Conservation (phyloP, 2,329 filamentous ascomycete genomes). For the Fusarium beomiforme region DNA sequence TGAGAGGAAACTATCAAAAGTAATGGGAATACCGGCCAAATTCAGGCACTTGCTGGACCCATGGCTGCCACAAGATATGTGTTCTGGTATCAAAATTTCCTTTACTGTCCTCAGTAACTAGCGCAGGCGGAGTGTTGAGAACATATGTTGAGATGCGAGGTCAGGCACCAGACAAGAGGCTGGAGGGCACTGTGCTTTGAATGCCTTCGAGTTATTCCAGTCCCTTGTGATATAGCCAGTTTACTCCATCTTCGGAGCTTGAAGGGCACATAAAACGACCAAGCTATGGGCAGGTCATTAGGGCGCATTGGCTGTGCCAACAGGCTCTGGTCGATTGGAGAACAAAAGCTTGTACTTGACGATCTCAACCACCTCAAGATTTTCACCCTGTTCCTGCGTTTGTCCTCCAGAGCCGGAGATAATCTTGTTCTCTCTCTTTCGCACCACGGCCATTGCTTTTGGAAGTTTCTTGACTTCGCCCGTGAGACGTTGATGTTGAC, state of each 20-base stretch:
- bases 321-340: slow-evolving; percentile 84
- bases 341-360: slow-evolving; percentile 90
- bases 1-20: too few species aligned
- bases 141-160: too few species aligned
- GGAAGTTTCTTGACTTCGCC: slow-evolving; percentile 90
- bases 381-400: slow-evolving; percentile 50
- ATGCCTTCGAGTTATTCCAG: too few species aligned
- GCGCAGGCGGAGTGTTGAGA: too few species aligned
- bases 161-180: too few species aligned
- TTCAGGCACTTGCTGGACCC: neutral
- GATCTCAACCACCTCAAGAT: slow-evolving; percentile 87
- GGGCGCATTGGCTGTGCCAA: slow-evolving; percentile 61
- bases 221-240: too few species aligned
- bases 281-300: slow-evolving; percentile 17
- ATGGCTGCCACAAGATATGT: neutral
- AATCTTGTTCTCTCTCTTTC: slow-evolving; percentile 58
- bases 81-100: too few species aligned
- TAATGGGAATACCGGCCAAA: too few species aligned
- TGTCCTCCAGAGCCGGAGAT: slow-evolving; percentile 58
- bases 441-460: slow-evolving; percentile 81
- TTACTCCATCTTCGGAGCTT: too few species aligned
- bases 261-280: too few species aligned
- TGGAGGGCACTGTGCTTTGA: too few species aligned
- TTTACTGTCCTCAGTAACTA: too few species aligned
- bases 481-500: slow-evolving; percentile 85